phyloP scores from a whole-genome alignment of 176 grass and related monocot species.

The Ensete ventricosum region DNA sequence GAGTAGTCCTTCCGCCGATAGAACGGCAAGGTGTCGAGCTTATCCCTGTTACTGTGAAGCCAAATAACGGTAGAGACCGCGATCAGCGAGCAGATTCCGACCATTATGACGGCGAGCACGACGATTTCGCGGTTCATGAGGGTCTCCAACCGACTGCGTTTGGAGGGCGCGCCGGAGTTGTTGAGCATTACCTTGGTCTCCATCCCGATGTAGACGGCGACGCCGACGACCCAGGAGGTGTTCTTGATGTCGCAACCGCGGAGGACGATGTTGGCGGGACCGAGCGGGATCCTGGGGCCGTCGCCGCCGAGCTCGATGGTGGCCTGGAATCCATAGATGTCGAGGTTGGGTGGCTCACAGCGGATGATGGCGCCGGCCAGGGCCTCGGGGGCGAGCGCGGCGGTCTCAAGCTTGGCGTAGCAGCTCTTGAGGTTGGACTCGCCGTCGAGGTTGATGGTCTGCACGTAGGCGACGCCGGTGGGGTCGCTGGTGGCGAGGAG shows the following conservation, averaged over 20 bases:
- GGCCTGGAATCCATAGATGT: conserved; percentile 10
- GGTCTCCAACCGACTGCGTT: conserved; percentile 67
- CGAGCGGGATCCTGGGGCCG: neutral
- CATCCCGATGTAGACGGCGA: conserved; percentile 15
- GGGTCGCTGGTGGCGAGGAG: conserved; percentile 63
- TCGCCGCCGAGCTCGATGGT: neutral
- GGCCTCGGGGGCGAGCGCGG: too few species aligned
- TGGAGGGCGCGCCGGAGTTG: conserved; percentile 57
- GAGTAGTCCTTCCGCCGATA: conserved; percentile 38
- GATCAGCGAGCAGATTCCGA: conserved; percentile 44
- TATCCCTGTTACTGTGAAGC: conserved; percentile 30
- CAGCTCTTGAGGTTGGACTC: conserved; percentile 83
- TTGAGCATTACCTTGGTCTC: conserved; percentile 86
- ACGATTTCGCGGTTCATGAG: conserved; percentile 82
- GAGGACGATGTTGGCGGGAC: conserved; percentile 22
- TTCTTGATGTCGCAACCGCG: conserved; percentile 17
- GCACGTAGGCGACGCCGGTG: conserved; percentile 70
- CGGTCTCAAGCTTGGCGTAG: conserved; percentile 74
- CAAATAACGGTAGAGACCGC: conserved; percentile 51
- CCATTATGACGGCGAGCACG: conserved; percentile 52
- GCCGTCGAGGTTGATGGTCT: conserved; percentile 88
- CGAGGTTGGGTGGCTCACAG: conserved; percentile 8
- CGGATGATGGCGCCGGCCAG: neutral
- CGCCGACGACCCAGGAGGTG: conserved; percentile 13
- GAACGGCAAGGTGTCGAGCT: conserved; percentile 51